Base-by-base conservation (phyloP, 495 filamentous ascomycete genomes). In the Penicillium lividum region DNA sequence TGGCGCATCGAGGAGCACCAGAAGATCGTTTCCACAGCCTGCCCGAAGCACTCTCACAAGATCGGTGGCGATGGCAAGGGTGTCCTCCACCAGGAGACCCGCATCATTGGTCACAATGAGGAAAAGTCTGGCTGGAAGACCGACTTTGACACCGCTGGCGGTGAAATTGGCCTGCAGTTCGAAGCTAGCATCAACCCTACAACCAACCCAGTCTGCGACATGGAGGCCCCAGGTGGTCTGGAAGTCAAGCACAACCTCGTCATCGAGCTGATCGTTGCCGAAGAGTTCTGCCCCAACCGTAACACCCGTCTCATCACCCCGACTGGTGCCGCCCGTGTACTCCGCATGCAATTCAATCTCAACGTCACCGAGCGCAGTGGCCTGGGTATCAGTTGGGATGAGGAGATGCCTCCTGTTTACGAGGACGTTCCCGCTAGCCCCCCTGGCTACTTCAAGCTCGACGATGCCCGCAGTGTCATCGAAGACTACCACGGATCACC, bases 301-400 rank as follows among this genome's bases (percentile, higher is more conserved):
- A 86, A 85, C 68, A 86, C 82, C 8, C 78, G 82, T 57, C 77
- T 90, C 44, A 82, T 89, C 27, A 92, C 91, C 1, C 92, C 93
- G 5, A 97, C 94, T 0, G 94, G 94, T 33, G 86, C 90, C 3
- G 94, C 94, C 0, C 85, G 94, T 47, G 92, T 99, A 29, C 77
- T 99, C 43, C 84, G 93, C 54, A 97, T 95, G 88, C 91, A 96
- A 66, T 97, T 97, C 80, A 81, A 82, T 59, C 75, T 91, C 34
- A 75, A 83, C 36, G 78, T 97, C 51, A 97, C 93, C 1, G 89
- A 96, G 69, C 82, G 92, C 36, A 82, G 82, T 16, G 94, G 95
- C 3, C 79, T 98, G 52, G 94, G 94, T 3, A 93, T 99, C 66
- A 90, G 87, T 67, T 99, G 94, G 94, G 94, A 99, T 57, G 92